phyloP scores from a whole-genome alignment of 495 filamentous ascomycete species.

The Echria macrotheca region DNA sequence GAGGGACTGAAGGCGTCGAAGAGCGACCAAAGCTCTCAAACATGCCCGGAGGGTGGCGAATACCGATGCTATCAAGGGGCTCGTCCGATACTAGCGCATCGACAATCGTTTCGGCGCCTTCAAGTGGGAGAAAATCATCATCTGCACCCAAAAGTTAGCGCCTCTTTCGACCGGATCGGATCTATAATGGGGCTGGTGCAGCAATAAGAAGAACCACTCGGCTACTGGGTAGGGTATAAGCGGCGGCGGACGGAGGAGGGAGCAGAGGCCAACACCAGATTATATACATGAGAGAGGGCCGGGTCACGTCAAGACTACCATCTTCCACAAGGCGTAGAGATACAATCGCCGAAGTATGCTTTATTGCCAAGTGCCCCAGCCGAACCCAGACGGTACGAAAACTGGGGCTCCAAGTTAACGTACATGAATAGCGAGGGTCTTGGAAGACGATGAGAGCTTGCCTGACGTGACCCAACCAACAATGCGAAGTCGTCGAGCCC shows the following conservation, averaged over 20 bases:
- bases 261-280: conserved; percentile 18
- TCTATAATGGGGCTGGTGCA: conserved; percentile 5
- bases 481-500: conserved; percentile 20
- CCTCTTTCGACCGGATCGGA: conserved; percentile 19
- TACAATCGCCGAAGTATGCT: conserved; percentile 40
- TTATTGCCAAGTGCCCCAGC: conserved; percentile 44
- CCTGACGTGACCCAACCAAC: conserved; percentile 46
- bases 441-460: conserved; percentile 63
- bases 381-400: conserved; percentile 36
- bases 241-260: conserved; percentile 6
- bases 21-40: conserved; percentile 44
- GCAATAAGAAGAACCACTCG: conserved; percentile 18
- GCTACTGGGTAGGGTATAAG: conserved; percentile 4
- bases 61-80: conserved; percentile 24
- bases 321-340: conserved; percentile 42
- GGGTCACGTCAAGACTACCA: conserved; percentile 45
- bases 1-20: conserved; percentile 58
- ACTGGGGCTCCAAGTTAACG: conserved; percentile 59
- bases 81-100: conserved; percentile 54
- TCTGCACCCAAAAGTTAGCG: conserved; percentile 38
- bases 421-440: conserved; percentile 59
- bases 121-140: conserved; percentile 44
- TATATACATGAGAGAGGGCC: conserved; percentile 36
- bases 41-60: conserved; percentile 29
- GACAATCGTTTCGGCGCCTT: conserved; percentile 49